Base-by-base conservation (phyloP, 2,329 filamentous ascomycete genomes). In the Cercospora janseana region DNA sequence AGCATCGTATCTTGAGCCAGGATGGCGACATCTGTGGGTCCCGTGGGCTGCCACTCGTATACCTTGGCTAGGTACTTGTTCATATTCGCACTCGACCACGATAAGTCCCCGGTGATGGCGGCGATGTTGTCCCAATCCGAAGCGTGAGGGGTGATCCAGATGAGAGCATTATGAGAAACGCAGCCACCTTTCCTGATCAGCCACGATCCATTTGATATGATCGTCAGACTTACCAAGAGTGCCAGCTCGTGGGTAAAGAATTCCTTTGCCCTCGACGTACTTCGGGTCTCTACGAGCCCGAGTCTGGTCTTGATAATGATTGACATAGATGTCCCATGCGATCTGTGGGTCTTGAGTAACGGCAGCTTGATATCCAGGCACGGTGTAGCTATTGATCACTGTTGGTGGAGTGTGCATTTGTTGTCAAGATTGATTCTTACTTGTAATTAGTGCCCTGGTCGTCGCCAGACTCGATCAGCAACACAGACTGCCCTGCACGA, bases 401-500 rank as follows among this genome's bases (percentile, higher is more conserved):
- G 21, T 40, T 23, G 26, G 35, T 13, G 7, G 26, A n/a, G 9
- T 8, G 15, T 13, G 9, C 28, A 18, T 34, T 6, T 9, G 4
- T 6, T 23, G 26, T 13, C 18, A 28, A 1, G 4, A n/a, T 16
- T 10, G 18, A 10, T 46, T 12, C 28, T 34, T 26, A 46, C 42
- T 79, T 75, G 52, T 70, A 65, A 37, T 71, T 71, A 44, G 70
- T 68, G 13, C 73, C 75, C 54, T 81, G 75, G 58, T 83, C 80
- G 52, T 80, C 78, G 37, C 79, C 79, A 12, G 79, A 78, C 57
- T 82, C 79, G 20, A 83, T 75, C 3, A 84, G 73, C n/a, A 83
- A 75, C 1, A 78, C 78, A 56, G 74, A 77, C 66, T 79, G 73
- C 35, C 80, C 80, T 16, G 77, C 75, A 43, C 77, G 69, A 15